Conservation (phyloP, 352 stramenopile genomes). For the Globisporangium spinosum region DNA sequence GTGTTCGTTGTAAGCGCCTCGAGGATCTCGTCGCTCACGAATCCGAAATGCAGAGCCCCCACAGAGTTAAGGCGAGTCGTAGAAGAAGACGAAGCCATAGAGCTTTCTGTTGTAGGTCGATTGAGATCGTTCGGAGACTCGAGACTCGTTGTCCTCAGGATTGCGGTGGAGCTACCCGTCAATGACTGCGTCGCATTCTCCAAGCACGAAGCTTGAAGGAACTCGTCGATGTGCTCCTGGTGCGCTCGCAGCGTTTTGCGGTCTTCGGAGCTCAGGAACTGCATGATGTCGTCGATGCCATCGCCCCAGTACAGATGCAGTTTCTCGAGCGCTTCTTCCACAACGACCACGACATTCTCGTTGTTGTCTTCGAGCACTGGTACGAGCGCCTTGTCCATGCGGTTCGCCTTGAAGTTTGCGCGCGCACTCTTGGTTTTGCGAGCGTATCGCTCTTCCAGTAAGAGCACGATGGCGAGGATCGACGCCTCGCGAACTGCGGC, state of each 20-base stretch:
- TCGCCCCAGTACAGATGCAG: slow-evolving; percentile 53
- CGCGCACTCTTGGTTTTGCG: slow-evolving; percentile 14
- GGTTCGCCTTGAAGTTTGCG: slow-evolving; percentile 14
- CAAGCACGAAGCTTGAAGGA: slow-evolving; percentile 26
- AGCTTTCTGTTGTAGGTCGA: background rate
- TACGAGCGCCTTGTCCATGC: slow-evolving; percentile 49
- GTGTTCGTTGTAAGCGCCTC: slow-evolving; percentile 26
- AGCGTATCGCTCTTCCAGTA: slow-evolving; percentile 57
- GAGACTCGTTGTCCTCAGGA: background rate
- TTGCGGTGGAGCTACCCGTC: background rate
- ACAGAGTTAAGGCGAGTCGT: background rate
- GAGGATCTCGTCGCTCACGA: slow-evolving; percentile 41
- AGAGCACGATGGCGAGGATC: slow-evolving; percentile 37
- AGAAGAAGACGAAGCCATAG: background rate
- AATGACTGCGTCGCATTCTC: background rate
- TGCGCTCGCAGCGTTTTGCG: slow-evolving; percentile 49
- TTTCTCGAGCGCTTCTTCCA: slow-evolving; percentile 63
- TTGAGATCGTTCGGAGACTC: background rate
- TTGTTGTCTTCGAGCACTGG: slow-evolving; percentile 54
- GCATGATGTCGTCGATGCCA: slow-evolving; percentile 38
- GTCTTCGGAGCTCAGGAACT: slow-evolving; percentile 66
- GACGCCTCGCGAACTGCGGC: slow-evolving; percentile 46
- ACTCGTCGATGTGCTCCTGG: slow-evolving; percentile 44
- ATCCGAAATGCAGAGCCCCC: slow-evolving; percentile 37
- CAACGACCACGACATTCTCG: slow-evolving; percentile 55